Evolutionary conservation across 1,139 yeast species (phyloP), one percentile per base, ranked within the genome.

Genomic region (Candida tetrigidarum): DNA sequence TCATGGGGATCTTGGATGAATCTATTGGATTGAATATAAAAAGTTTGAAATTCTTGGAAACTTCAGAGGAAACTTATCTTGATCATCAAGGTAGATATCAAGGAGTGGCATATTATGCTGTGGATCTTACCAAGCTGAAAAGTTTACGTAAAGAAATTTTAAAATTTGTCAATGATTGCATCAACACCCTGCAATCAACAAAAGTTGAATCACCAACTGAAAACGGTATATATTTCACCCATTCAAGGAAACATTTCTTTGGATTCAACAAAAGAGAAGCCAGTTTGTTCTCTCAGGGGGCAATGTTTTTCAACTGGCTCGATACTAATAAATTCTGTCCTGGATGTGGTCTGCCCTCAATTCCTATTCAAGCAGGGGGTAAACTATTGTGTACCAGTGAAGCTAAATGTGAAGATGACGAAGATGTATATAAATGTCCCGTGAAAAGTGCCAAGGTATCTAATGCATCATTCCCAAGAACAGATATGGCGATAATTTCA

Each of bases 301-400:
- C 85, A 49, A 89, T 87, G 84, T 87, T 85, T 58, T 60, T 90
- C 45, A 97, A 91, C 63, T 92, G 98, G 97, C 71, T 88, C 44
- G 65, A 69, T 43, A 80, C 93, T 46, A 86, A 85, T 62, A 72
- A 76, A 50, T 89, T 78, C 64, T 92, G 99, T 61, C 93, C 96
- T 1, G 96, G 96, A 0, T 93, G 99, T 69, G 97, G 97, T 0
- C 59, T 77, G 2, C 76, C 71, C 48, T 84, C 83, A 25, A 76
- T 86, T 50, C 84, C 90, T 4, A 78, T 86, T 22, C 84, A 89
- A 56, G 96, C 88, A 0, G 98, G 98, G 1, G 86, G 93, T 10
- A 88, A 90, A 64, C 67, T 91, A 41, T 57, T 63, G 11, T 92
- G 99, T 62, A 71, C 76, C 37, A 72, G 71, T 50, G 58, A 55